phyloP scores from a whole-genome alignment of 805 yeast genomes.

The Candida ortonii region DNA sequence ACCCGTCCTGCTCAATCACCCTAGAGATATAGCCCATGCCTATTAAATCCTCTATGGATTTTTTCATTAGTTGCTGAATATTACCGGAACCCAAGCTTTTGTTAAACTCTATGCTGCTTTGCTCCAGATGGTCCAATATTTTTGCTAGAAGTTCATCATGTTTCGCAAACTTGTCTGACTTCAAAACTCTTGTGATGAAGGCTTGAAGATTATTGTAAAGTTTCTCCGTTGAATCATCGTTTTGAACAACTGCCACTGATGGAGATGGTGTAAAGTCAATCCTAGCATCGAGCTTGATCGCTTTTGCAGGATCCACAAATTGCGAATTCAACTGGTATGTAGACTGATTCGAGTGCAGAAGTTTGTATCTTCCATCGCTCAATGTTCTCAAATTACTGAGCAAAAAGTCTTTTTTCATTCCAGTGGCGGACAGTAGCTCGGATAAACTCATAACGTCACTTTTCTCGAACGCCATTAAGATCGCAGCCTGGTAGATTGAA shows the following conservation, averaged over 20 bases:
- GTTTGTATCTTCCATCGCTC: conserved; percentile 29
- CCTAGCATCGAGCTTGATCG: conserved; percentile 10
- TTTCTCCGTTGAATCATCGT: no score
- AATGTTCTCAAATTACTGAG: conserved; percentile 32
- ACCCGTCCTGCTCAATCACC: conserved; percentile 7
- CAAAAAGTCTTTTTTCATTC: conserved; percentile 35
- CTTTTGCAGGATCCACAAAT: conserved; percentile 9
- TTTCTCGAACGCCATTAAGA: conserved; percentile 38
- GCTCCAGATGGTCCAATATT: conserved; percentile 23
- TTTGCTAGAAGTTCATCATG: conserved; percentile 33
- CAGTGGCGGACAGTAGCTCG: conserved; percentile 29
- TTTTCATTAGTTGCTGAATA: conserved; percentile 24
- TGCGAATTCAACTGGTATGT: conserved; percentile 9
- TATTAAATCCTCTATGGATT: conserved; percentile 36
- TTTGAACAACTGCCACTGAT: no score
- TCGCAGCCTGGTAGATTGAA: conserved; percentile 43
- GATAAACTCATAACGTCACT: conserved; percentile 19
- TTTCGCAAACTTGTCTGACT: conserved; percentile 24
- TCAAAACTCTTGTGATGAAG: conserved; percentile 30
- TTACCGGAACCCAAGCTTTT: conserved; percentile 3
- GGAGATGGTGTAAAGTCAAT: no score
- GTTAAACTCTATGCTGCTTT: conserved; percentile 4
- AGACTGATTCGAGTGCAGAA: conserved; percentile 17
- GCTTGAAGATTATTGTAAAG: no score
- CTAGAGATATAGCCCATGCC: conserved; percentile 35